Evolutionary conservation across 148 eudicot genomes (phyloP), one percentile per base, ranked within the genome.

Genomic region (Vaccinium darrowii): DNA sequence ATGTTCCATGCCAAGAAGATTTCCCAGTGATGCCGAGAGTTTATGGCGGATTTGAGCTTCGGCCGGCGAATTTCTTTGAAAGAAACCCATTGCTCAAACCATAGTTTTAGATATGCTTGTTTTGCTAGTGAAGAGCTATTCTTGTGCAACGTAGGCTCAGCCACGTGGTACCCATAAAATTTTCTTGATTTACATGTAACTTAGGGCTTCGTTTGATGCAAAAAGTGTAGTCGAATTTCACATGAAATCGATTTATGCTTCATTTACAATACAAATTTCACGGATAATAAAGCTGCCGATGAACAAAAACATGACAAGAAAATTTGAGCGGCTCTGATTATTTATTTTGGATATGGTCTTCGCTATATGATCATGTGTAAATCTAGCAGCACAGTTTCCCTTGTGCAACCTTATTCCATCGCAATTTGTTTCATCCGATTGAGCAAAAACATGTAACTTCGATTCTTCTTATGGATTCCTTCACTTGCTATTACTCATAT

Each of bases 1-100:
- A 94, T 82, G 85, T 36, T 63, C 97, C 97, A 7, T 72, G 75
- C 83, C 97, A 92, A 84, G 95, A 94, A 88, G 97, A 94, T 84
- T 94, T 89, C 69, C 95, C 95, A 0, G 90, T 94, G 56, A 94
- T 94, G 97, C 86, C 95, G 8, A 85, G 89, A 11, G 74, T 92
- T 50, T 63, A 77, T 47, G 89, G 76, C 57, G 87, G 88, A 56
- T 94, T 94, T 79, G 92, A 91, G 90, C 92, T 94, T 43, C 87
- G 90, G 10, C 97, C 97, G 5, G 86, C 88, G 0, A 94, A 92
- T 79, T 94, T 92, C 80, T 94, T 94, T 47, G 93, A 94, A 27
- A 83, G 84, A 69, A 90, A 91, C 62, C 94, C 92, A 74, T 25
- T 88, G 81, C 43, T 87, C 51, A 58, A 88, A 16, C 77, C 53